These are phyloP conservation scores for Cicer pinnatifidum DNA, from an alignment of 306 rosid species.

Conservation along the genomic window DNA sequence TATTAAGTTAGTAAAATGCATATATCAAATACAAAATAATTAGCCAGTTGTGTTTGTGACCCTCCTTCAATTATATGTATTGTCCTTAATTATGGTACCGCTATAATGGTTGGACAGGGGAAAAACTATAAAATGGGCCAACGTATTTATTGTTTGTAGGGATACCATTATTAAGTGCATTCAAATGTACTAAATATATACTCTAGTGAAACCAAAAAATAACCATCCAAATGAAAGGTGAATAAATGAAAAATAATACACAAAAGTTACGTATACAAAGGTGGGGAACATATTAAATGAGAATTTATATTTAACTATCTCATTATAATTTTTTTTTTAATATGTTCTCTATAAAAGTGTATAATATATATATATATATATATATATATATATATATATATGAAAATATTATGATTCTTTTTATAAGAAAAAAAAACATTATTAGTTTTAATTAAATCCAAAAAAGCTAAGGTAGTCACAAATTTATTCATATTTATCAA, in stretches of 20 bases:
- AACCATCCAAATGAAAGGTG: background rate
- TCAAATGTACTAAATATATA: background rate
- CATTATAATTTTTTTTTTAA: no score
- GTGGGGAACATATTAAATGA: no score
- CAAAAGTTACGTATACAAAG: no score
- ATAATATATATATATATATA: no score
- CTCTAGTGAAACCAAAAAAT: background rate
- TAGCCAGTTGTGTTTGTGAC: constrained; percentile 14
- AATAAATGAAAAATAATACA: background rate
- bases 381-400: no score
- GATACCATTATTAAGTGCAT: background rate
- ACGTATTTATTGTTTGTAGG: constrained; percentile 24
- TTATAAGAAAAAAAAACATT: no score
- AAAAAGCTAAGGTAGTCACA: no score
- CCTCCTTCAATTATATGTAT: constrained; percentile 33
- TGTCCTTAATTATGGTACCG: constrained; percentile 26
- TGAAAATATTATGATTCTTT: no score
- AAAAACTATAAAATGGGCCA: constrained; percentile 25
- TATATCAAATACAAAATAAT: background rate
- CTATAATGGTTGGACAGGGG: constrained; percentile 16
- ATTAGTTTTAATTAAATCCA: no score
- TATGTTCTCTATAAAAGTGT: no score
- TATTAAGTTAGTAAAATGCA: constrained; percentile 25
- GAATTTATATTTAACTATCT: no score
- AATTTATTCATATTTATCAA: no score